Base-by-base conservation (phyloP, 768 basidiomycete genomes). In the Mycena haematopus region DNA sequence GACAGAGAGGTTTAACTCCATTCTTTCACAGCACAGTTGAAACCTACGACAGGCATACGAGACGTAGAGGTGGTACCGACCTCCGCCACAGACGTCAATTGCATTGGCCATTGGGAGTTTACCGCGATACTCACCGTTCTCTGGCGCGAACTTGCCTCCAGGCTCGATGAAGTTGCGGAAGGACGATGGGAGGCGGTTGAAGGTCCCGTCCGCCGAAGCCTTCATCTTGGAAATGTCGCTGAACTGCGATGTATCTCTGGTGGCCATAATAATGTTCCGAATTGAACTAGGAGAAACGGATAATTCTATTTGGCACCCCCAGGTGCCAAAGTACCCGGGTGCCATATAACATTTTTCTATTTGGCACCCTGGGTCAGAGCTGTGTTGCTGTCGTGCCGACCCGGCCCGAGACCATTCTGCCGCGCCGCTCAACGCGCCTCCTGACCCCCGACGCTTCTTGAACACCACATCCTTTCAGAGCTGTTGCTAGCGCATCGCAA, bases 21-120 rank as follows among this genome's bases (percentile, higher is more conserved):
- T 35, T 19, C n/a, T 35, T 19, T 17, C 40, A 7, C 40, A 6
- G 25, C 5, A 17, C 9, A 2, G 4, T 19, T 46, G n/a, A 19
- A 8, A 52, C 83, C 70, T 47, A 85, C 84, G 88, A 66, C 89
- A 91, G 0, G 85, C 81, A 63, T 84, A 81, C 8, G 84, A 85
- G 65, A 91, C 86, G 61, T 87, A 90, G 65, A 90, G 86, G 61
- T 86, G 85, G 70, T 91, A 91, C 56, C 90, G 83, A 13, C 81
- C 87, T 88, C 57, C 17, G 27, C 7, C 25, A 51, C 31, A 55
- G 15, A 19, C 5, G 6, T 29, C 14, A 42, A 29, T 10, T 14
- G 27, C 19, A 14, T 10, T 42, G 24, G 27, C 33, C 29, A 17
- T 31, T 15, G 52, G 29, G 29, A 45, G 2, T 36, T 25, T 15